Evolutionary conservation across 2,329 filamentous ascomycete species (phyloP), one percentile per base, ranked within the genome.

Genomic region (Paracoccidioides lutzii): DNA sequence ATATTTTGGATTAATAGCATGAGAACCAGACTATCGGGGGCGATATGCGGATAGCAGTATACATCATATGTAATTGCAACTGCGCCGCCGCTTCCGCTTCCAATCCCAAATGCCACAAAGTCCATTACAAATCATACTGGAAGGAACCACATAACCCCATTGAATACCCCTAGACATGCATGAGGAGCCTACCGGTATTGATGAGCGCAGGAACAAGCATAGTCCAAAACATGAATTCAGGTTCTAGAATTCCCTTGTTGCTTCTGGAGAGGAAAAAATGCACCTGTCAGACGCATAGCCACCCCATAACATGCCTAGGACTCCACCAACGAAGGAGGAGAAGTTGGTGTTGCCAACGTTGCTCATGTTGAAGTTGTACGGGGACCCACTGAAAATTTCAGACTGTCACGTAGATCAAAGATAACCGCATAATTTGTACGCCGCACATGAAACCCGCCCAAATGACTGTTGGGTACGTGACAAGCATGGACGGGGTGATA

Each of bases 221-320:
- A 6, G 65, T 59, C 68, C 67, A 71, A 5, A 77, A 66, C 4
- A 74, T 66, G 65, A 72, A 73, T 56, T 77, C 73, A 0, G 74
- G 75, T 49, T 77, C 74, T 53, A 70, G 73, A 4, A 74, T 65
- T 0, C 73, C 73, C 1, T 62, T 60, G 49, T 73, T 73, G 7
- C 69, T 61, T 32, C 63, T 65, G 0, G 73, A 64, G 1, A 73
- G 58, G 1, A 49, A 65, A 1, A 75, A 22, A 72, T 70, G 15
- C 63, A 65, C 58, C 61, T 63, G 53, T 75, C 73, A 51, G 66
- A 71, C 8, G 74, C 33, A 5, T 64, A 67, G 2, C 71, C 73
- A 12, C 59, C 59, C 53, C 66, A 58, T 6, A 69, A 14, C n/a
- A 64, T 61, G 10, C 67, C 72, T 2, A 75, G 41, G 1, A 66